Conservation (phyloP, 176 grass and related monocot species). For the Oryza brachyantha region DNA sequence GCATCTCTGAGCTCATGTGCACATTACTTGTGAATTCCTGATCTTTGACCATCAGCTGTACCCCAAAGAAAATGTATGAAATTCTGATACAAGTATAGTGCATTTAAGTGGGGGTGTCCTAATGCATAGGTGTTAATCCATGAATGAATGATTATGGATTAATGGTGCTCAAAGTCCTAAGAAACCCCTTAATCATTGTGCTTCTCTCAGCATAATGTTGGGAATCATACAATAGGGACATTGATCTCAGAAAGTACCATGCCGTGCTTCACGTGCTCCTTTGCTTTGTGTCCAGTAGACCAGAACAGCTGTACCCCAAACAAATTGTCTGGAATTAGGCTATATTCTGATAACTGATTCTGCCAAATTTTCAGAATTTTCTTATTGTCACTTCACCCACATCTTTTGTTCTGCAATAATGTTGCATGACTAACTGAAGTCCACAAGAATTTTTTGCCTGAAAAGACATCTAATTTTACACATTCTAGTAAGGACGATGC, state of each 20-base stretch:
- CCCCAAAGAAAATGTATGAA: neutral
- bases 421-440: neutral
- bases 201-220: neutral
- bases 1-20: conserved; percentile 30
- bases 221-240: neutral
- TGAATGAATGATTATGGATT: neutral
- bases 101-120: neutral
- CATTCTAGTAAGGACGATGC: conserved; percentile 8
- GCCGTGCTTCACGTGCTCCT: neutral
- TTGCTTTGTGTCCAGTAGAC: neutral
- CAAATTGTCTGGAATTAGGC: no score
- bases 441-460: neutral
- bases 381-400: conserved; percentile 3
- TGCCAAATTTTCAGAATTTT: neutral
- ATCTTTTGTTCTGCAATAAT: neutral
- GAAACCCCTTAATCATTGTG: neutral
- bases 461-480: neutral
- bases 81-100: neutral
- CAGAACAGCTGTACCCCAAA: no score
- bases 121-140: neutral
- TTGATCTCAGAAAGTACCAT: conserved; percentile 15
- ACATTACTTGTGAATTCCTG: conserved; percentile 23
- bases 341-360: conserved; percentile 5
- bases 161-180: neutral
- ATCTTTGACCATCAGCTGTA: conserved; percentile 31